phyloP scores from a whole-genome alignment of 345 rosid genomes.

The Eucalyptus lansdowneana region DNA sequence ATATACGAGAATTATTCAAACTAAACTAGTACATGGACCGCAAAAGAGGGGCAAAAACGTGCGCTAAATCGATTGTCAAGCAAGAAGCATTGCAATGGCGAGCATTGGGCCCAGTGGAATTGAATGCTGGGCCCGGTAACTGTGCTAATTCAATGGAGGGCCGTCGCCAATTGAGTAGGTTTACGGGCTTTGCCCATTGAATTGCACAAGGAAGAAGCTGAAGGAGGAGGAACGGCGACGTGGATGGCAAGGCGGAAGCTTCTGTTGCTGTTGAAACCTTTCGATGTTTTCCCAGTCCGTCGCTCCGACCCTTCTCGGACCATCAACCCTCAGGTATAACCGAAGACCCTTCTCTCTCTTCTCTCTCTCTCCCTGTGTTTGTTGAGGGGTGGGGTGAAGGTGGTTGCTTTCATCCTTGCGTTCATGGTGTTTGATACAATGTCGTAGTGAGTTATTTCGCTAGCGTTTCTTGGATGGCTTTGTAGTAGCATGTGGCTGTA shows the following conservation, averaged over 20 bases:
- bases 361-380: not conserved
- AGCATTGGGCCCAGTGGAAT: not conserved
- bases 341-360: not conserved
- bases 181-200: not conserved
- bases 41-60: not conserved
- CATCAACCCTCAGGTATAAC: slow-evolving; percentile 38
- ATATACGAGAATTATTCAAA: not conserved
- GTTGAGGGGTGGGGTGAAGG: not conserved
- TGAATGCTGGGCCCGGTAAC: not conserved
- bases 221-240: not conserved
- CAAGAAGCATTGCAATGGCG: not conserved
- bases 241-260: slow-evolving; percentile 13
- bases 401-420: not conserved
- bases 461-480: not conserved
- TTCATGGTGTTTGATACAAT: not conserved
- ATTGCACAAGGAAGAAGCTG: not conserved
- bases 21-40: not conserved
- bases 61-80: not conserved
- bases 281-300: slow-evolving; percentile 42
- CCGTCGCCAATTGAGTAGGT: not conserved
- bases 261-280: slow-evolving; percentile 68
- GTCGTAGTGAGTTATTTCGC: not conserved
- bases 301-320: slow-evolving; percentile 14
- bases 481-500: not conserved
- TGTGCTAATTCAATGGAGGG: not conserved